phyloP scores from a whole-genome alignment of 805 yeast genomes.

The Wickerhamiella alocasiicola region DNA sequence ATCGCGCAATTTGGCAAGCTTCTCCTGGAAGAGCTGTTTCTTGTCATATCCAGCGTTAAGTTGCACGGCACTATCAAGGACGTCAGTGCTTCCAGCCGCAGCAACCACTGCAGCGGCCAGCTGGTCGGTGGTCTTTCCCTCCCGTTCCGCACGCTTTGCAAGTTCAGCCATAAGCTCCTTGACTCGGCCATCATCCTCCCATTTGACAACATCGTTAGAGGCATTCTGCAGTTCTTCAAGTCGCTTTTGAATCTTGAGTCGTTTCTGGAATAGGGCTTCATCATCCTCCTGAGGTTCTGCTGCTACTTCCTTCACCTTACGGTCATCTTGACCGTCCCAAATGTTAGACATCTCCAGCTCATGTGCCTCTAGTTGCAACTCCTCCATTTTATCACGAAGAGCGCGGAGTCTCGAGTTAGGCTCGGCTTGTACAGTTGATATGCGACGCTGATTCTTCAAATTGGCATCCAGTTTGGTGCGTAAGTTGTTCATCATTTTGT shows the following conservation, averaged over 20 bases:
- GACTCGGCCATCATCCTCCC: slow-evolving; percentile 13
- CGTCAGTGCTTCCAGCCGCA: slow-evolving; percentile 1
- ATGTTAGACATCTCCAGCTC: slow-evolving; percentile 54
- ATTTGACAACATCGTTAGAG: slow-evolving; percentile 50
- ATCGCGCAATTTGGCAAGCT: slow-evolving; percentile 45
- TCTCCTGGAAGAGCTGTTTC: slow-evolving; percentile 1
- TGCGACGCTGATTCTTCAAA: slow-evolving; percentile 21
- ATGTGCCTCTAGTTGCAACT: slow-evolving; percentile 70
- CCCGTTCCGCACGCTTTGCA: neutral
- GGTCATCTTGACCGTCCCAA: neutral
- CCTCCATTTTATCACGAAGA: slow-evolving; percentile 73
- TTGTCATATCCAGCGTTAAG: slow-evolving; percentile 49
- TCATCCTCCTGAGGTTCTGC: slow-evolving; percentile 5
- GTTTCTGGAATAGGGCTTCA: slow-evolving; percentile 10
- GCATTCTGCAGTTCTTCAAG: slow-evolving; percentile 54
- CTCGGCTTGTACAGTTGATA: slow-evolving; percentile 30
- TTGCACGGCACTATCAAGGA: slow-evolving; percentile 33
- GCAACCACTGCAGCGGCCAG: slow-evolving; percentile 6
- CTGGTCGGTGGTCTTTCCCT: slow-evolving; percentile 6
- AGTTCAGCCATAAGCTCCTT: slow-evolving; percentile 14
- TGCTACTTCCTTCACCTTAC: neutral
- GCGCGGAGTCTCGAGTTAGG: slow-evolving; percentile 66
- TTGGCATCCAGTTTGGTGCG: slow-evolving; percentile 32
- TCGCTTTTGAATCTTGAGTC: slow-evolving; percentile 46
- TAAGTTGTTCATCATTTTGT: slow-evolving; percentile 20